phyloP scores from a whole-genome alignment of 2,329 filamentous ascomycete genomes.

The Pseudogymnoascus sp. region DNA sequence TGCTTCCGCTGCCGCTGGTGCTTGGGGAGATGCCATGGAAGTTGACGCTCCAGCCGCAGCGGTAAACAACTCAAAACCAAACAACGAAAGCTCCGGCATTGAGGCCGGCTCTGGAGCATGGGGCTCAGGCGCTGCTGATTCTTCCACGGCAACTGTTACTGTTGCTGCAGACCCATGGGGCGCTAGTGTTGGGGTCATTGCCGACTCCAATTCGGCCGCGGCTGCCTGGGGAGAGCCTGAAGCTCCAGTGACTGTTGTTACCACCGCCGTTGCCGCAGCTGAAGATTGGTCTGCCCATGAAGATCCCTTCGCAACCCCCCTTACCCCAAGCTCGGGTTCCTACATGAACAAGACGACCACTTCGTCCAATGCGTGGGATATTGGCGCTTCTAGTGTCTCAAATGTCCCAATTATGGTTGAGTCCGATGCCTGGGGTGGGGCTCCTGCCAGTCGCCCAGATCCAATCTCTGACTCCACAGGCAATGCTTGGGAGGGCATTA shows the following conservation, averaged over 20 bases:
- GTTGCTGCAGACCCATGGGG: not conserved
- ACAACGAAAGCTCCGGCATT: not conserved
- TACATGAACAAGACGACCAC: not conserved
- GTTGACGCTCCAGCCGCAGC: not conserved
- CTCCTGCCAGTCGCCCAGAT: not conserved
- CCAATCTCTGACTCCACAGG: not conserved
- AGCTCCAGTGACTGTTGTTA: not conserved
- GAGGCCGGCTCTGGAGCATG: not conserved
- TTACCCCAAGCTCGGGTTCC: not conserved
- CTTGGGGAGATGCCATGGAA: not conserved
- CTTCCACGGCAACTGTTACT: not conserved
- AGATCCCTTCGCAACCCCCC: not conserved
- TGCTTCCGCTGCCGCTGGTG: not conserved
- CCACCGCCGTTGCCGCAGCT: not conserved
- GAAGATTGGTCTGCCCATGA: not conserved
- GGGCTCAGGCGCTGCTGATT: not conserved
- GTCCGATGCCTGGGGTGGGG: not conserved
- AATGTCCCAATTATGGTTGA: not conserved
- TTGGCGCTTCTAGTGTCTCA: not conserved
- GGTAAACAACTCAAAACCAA: not conserved
- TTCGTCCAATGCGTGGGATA: not conserved
- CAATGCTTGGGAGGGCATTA: not conserved
- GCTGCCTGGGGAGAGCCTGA: not conserved
- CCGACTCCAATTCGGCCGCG: not conserved
- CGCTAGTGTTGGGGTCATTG: not conserved